Evolutionary conservation across 2,329 filamentous ascomycete genomes (phyloP).

Genomic region (Clarireedia homoeocarpa): DNA sequence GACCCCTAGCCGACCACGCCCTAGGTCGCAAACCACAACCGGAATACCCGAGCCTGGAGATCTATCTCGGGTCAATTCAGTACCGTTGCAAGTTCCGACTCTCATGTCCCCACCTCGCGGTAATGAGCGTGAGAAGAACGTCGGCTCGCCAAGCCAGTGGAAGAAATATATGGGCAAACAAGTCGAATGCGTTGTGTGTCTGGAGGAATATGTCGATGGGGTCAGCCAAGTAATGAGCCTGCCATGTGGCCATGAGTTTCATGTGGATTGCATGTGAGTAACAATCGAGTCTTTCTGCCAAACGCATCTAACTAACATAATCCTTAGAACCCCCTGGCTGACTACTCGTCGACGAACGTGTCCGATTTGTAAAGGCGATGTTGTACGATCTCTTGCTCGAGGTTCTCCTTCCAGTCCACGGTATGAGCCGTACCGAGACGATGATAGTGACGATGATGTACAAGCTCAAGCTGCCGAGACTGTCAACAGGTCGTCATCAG

Average conservation of each 20-base stretch:
- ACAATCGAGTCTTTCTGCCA: conserved; percentile 4
- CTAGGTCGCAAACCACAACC: conserved; percentile 58
- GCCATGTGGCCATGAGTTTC: conserved; percentile 96
- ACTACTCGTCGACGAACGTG: conserved; percentile 94
- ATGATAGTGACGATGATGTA: conserved; percentile 36
- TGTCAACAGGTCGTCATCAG: conserved; percentile 40
- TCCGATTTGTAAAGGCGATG: conserved; percentile 96
- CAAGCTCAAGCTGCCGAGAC: conserved; percentile 38
- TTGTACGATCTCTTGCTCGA: conserved; percentile 62
- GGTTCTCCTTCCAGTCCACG: conserved; percentile 26
- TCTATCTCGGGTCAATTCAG: conserved; percentile 37
- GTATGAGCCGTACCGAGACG: conserved; percentile 32
- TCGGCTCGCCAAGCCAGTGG: conserved; percentile 45
- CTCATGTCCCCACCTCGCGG: conserved; percentile 13
- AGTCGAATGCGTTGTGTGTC: conserved; percentile 89
- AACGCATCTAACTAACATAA: conserved; percentile 9
- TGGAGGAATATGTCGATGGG: conserved; percentile 94
- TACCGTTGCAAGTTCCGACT: conserved; percentile 21
- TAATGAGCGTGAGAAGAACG: conserved; percentile 41
- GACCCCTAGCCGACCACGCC: conserved; percentile 43
- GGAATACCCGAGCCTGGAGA: conserved; percentile 47
- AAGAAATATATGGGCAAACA: conserved; percentile 60
- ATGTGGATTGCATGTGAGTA: conserved; percentile 95
- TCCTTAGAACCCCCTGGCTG: conserved; percentile 79
- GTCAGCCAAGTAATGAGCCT: conserved; percentile 94